Base-by-base conservation (phyloP, 2,329 filamentous ascomycete species). In the Penicillium sp. region DNA sequence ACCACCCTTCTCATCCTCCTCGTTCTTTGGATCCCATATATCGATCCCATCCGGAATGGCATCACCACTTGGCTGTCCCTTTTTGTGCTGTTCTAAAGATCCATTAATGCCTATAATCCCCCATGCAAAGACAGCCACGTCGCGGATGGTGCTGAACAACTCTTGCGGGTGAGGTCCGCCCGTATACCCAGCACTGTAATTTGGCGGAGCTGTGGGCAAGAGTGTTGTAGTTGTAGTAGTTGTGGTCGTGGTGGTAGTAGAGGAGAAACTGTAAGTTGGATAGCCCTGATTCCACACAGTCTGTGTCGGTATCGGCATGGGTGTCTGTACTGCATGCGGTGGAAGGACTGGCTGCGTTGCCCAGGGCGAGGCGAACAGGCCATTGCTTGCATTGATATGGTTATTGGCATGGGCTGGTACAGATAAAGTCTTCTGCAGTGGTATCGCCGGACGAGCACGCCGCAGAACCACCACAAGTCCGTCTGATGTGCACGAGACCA, bases 401-500 rank as follows among this genome's bases (percentile, higher is more conserved):
- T 28, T 4, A 28, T 28, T 28, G 26, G 8, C 26, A 28, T 8
- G 26, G 26, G 8, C 26, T 8, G 35, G 18, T 14, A 16, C 3
- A 24, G 73, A 68, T 12, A 81, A 77, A 4, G 40, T 33, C n/a
- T 8, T 59, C 40, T 54, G 63, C 48, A 58, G 80, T 78, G 55
- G 88, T 47, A 91, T 84, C 7, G 84, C 79, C 3, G 89, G 86
- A 24, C 88, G 83, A 23, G 90, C 90, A 61, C 83, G 84, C 56
- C 91, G 83, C 14, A 95, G 76, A 50, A 93, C 86, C 7, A 95
- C 90, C 2, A 95, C 90, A 0, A 96, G 77, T 0, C 91, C 91
- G 69, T 96, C 91, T 0, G 91, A 95, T 2, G 90, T 91, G 72
- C 91, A 96, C 0, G 91, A 95, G 5, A 96, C 86, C n/a, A 96